Base-by-base conservation (phyloP, 257 asterid genomes). In the Penstemon barbatus region DNA sequence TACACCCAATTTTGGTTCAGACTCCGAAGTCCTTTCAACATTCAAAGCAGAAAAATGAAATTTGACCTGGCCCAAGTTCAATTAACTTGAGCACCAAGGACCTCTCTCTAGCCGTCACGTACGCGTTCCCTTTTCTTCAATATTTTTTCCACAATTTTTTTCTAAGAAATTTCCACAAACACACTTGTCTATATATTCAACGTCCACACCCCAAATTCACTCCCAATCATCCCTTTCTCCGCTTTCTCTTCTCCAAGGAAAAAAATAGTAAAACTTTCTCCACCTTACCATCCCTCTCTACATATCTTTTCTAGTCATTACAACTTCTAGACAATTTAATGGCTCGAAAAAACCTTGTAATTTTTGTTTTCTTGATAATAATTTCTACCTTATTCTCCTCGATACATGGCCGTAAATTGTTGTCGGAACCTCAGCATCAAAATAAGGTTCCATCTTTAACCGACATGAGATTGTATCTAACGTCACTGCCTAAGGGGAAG, bases 401-500 rank as follows among this genome's bases (percentile, higher is more conserved):
- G 48, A 46, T 36, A 33, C 46, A 77, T 36, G 81, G 69, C 10
- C 62, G 78, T 7, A 72, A 25, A 25, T 25, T 25, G 33, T 25
- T 25, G 33, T 25, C 33, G 33, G 33, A 25, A 39, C 46, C 9
- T 25, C 33, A 25, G 2, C 33, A 25, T 25, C 33, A 25, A 1
- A 25, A 59, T 5, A 73, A 42, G 0, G 57, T 44, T 43, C 53
- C 78, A 7, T 61, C 84, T 4, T 36, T 57, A 38, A 70, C 71
- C 6, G 80, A 61, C 12, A 71, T 39, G 39, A 71, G 75, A 12
- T 65, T 80, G 57, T 82, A 73, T 58, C 62, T 80, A 46, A 40
- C 74, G 55, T 68, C 84, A 60, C 81, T 88, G 13, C 89, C 95
- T 0, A 88, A 85, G 73, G 88, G 90, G 8, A 65, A 33, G 3